Percentiles rank a stretch among this genome's conserved stretches.
Evolutionary conservation across 2,329 filamentous ascomycete genomes (phyloP).

Genomic region (Stagonosporopsis rhizophila): DNA sequence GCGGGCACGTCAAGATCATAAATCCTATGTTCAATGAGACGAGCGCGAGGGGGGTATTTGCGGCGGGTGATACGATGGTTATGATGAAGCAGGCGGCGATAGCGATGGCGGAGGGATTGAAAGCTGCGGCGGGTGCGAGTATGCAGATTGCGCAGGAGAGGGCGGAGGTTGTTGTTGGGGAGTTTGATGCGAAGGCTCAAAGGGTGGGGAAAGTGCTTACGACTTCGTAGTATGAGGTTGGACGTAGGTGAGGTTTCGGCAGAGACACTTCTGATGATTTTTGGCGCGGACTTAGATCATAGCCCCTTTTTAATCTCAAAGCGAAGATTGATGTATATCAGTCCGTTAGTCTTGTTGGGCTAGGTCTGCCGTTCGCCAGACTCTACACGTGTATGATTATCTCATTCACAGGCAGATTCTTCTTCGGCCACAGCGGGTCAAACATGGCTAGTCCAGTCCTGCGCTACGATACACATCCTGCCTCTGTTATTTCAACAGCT

Average conservation of each 20-base stretch:
- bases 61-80: constrained; percentile 58
- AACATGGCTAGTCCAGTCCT: no score
- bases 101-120: constrained; percentile 40
- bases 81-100: constrained; percentile 44
- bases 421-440: no score
- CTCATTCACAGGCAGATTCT: no score
- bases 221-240: not conserved
- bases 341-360: no score
- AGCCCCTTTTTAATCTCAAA: no score
- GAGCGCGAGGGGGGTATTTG: constrained; percentile 60
- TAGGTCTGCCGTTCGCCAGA: no score
- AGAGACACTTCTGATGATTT: not conserved
- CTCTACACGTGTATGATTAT: no score
- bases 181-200: constrained; percentile 17
- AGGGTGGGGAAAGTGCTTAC: not conserved
- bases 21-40: constrained; percentile 58
- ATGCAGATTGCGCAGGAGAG: constrained; percentile 35
- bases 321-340: no score
- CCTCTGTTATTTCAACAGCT: no score
- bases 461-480: no score
- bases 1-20: constrained; percentile 52
- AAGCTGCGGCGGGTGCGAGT: constrained; percentile 36
- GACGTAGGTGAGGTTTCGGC: not conserved
- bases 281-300: no score
- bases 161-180: constrained; percentile 21